Conservation (phyloP, 257 asterid species). For the Oldenlandia corymbosa region DNA sequence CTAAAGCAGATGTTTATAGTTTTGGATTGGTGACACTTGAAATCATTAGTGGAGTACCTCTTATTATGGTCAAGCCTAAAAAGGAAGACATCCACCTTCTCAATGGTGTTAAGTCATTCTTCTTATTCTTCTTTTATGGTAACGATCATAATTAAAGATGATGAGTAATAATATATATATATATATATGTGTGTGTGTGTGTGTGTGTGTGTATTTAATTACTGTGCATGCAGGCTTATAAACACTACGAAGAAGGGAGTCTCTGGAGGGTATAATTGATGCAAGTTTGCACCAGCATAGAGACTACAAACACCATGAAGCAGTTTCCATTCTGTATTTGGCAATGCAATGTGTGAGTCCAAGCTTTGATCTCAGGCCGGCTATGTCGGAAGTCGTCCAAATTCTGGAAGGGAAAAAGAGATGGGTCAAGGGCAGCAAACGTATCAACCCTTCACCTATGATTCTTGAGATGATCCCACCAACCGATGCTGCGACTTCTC, state of each 20-base stretch:
- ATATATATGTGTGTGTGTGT: no score
- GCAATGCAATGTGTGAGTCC: background rate
- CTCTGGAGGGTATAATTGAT: background rate
- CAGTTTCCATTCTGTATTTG: background rate
- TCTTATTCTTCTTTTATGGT: background rate
- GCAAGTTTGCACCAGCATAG: background rate
- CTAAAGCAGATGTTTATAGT: background rate
- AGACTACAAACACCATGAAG: background rate
- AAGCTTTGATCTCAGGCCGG: background rate
- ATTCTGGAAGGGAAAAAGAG: background rate
- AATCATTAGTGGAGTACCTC: background rate
- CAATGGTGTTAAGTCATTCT: background rate
- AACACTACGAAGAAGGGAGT: background rate
- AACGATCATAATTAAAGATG: no score
- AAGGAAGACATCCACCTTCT: background rate
- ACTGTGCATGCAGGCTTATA: background rate
- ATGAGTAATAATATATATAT: no score
- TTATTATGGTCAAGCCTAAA: background rate
- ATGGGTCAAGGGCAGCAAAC: background rate
- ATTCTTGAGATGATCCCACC: no score
- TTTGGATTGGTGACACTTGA: constrained; percentile 2
- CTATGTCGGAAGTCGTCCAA: background rate
- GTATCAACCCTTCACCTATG: background rate
- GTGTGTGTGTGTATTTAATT: no score
- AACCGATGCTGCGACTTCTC: background rate